Evolutionary conservation across 345 rosid genomes (phyloP).

Genomic region (Rubroshorea leprosula): DNA sequence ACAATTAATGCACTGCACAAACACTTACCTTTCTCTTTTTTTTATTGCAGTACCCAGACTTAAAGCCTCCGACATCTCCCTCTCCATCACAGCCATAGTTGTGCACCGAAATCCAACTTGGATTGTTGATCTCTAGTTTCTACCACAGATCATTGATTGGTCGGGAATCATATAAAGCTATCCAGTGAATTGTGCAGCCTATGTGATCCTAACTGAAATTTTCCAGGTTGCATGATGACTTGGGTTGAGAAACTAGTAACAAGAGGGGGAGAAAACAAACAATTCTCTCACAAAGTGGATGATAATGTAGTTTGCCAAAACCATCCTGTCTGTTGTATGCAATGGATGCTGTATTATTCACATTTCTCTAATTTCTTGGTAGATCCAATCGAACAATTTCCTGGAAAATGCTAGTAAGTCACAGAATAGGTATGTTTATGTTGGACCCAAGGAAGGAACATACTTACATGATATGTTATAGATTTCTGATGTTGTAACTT

Average conservation of each 20-base stretch:
- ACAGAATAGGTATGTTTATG: too few relatives aligned
- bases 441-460: too few relatives aligned
- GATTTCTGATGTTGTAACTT: too few relatives aligned
- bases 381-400: too few relatives aligned
- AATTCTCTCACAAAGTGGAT: not conserved
- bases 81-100: conserved; percentile 71
- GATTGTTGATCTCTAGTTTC: not conserved
- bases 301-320: too few relatives aligned
- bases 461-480: too few relatives aligned
- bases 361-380: too few relatives aligned
- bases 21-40: conserved; percentile 5
- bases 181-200: conserved; percentile 9
- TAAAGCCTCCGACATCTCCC: conserved; percentile 96
- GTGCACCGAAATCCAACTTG: conserved; percentile 6
- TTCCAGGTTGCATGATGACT: conserved; percentile 3
- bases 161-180: conserved; percentile 8
- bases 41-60: conserved; percentile 76
- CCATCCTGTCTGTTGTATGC: too few relatives aligned
- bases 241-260: conserved; percentile 1
- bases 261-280: not conserved
- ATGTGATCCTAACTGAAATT: not conserved
- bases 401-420: too few relatives aligned
- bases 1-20: not conserved
- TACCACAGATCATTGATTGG: conserved; percentile 1
- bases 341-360: too few relatives aligned